Conservation (phyloP, 2,329 filamentous ascomycete species). For the Talaromyces amestolkiae region DNA sequence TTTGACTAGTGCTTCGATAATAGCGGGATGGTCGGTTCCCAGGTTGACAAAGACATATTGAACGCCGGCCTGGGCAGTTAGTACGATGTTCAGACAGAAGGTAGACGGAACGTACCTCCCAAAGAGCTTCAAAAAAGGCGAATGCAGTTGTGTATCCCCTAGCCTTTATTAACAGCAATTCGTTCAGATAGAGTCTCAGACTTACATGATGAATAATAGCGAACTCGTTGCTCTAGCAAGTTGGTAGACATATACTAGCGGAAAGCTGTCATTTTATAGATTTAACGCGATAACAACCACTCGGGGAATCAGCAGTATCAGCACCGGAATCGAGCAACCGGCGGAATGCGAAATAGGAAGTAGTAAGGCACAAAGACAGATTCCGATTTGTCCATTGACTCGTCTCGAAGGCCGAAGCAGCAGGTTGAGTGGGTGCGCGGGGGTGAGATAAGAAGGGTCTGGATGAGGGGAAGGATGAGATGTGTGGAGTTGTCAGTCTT, state of each 20-base stretch:
- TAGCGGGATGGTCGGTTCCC: conserved; percentile 64
- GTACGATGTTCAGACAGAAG: background rate
- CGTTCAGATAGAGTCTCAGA: background rate
- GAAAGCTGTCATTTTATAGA: background rate
- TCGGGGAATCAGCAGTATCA: background rate
- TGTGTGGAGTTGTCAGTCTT: background rate
- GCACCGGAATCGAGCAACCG: background rate
- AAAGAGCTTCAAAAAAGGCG: conserved; percentile 78
- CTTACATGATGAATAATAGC: background rate
- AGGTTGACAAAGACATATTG: conserved; percentile 54
- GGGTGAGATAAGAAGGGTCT: background rate
- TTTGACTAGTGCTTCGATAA: conserved; percentile 77
- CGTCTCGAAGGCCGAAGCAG: background rate
- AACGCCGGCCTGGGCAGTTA: conserved; percentile 44
- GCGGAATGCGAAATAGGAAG: background rate
- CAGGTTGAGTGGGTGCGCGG: background rate
- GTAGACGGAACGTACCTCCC: conserved; percentile 58
- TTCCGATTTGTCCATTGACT: background rate
- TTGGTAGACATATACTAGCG: background rate
- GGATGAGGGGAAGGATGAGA: background rate
- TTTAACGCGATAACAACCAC: too few species aligned
- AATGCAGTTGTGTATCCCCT: conserved; percentile 67
- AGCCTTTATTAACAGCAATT: background rate
- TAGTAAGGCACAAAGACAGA: background rate
- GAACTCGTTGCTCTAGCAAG: background rate